Percentiles rank a stretch among this genome's conserved stretches.
Evolutionary conservation across 208 protist genomes (phyloP).

Genomic region (Trypanosoma congolense): DNA sequence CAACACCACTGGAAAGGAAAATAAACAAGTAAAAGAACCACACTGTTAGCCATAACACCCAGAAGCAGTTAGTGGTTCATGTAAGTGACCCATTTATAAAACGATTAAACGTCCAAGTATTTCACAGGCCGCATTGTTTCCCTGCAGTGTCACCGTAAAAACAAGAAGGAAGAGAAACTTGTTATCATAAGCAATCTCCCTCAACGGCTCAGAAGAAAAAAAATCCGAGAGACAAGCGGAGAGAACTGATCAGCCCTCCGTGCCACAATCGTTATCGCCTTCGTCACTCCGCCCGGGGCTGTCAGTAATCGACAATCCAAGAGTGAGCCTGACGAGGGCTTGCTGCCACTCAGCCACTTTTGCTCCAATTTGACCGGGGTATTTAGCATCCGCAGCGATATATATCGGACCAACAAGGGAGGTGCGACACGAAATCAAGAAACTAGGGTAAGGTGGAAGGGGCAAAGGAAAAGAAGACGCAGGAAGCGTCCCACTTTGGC

Average conservation of each 20-base stretch:
- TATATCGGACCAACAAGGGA: slow-evolving; percentile 35
- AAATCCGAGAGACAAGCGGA: not conserved
- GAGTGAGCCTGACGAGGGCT: slow-evolving; percentile 48
- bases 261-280: slow-evolving; percentile 1
- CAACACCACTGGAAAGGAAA: too few species aligned
- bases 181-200: too few species aligned
- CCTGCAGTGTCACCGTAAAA: too few species aligned
- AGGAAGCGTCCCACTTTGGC: slow-evolving; percentile 17
- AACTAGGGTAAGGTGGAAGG: slow-evolving; percentile 34
- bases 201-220: too few species aligned
- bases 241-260: not conserved
- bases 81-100: too few species aligned
- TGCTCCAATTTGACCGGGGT: slow-evolving; percentile 51
- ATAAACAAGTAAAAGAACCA: too few species aligned
- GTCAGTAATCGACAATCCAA: slow-evolving; percentile 41
- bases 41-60: too few species aligned
- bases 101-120: too few species aligned
- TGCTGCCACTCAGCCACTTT: slow-evolving; percentile 64
- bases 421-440: slow-evolving; percentile 46
- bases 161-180: too few species aligned
- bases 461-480: not conserved
- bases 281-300: not conserved
- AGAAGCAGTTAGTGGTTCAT: too few species aligned
- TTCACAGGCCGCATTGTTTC: too few species aligned
- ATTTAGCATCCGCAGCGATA: slow-evolving; percentile 45